Percentiles rank a stretch among this genome's conserved stretches.
These are phyloP conservation scores for Apiospora marii DNA, from an alignment of 2,329 filamentous ascomycete species.

Conservation along the genomic window DNA sequence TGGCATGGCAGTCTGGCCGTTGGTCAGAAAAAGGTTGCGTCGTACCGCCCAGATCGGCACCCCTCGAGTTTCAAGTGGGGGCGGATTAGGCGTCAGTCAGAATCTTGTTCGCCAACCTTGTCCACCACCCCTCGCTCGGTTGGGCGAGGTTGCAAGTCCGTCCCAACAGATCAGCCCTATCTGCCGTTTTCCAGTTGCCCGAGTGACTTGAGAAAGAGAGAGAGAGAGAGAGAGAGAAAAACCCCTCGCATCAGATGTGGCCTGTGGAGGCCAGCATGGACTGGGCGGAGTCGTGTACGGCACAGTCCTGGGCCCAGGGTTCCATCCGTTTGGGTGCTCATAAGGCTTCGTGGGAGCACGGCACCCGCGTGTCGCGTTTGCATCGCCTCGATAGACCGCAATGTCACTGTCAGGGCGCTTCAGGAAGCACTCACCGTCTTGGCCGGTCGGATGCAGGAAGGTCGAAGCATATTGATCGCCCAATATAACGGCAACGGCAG, in stretches of 20 bases:
- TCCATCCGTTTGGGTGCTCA: not conserved
- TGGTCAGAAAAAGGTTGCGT: not conserved
- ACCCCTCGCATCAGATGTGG: not conserved
- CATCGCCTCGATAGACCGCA: not conserved
- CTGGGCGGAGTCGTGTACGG: no score
- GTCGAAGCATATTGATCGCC: not conserved
- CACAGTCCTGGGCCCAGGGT: no score
- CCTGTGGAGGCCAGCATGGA: no score
- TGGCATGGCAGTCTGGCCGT: not conserved
- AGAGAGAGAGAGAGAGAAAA: no score
- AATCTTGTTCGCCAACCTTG: not conserved
- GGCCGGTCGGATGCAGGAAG: not conserved
- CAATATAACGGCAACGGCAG: not conserved
- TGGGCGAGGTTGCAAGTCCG: not conserved
- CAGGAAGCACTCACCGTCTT: not conserved
- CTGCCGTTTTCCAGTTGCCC: not conserved
- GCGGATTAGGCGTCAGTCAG: not conserved
- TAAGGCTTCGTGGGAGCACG: not conserved
- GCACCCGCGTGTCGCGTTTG: not conserved
- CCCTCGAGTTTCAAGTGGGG: not conserved
- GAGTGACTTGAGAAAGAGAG: not conserved
- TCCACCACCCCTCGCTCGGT: not conserved
- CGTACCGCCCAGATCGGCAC: not conserved
- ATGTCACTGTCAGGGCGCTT: no score
- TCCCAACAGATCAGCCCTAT: not conserved